phyloP scores from a whole-genome alignment of 306 rosid genomes.

The Macrotyloma uniflorum region DNA sequence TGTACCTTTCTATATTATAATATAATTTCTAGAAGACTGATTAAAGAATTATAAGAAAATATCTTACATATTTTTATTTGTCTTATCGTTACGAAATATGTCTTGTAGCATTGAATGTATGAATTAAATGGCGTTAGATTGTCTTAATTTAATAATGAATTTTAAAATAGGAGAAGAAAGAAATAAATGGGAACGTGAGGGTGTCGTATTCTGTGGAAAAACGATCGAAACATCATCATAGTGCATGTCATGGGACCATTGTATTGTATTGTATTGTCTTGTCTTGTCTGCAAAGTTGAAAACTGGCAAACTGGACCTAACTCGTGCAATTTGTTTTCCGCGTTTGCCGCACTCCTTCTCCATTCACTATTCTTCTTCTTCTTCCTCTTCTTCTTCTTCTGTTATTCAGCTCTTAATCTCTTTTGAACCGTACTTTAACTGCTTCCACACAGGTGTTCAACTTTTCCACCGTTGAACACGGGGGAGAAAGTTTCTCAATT shows the following conservation, averaged over 20 bases:
- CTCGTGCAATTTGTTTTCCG: constrained; percentile 9
- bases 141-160: no score
- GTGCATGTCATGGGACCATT: constrained; percentile 1
- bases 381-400: background rate
- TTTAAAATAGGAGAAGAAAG: background rate
- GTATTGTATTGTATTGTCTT: background rate
- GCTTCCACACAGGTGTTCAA: background rate
- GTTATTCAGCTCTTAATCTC: background rate
- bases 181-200: background rate
- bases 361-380: background rate
- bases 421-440: background rate
- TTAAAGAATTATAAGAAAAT: no score
- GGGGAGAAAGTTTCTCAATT: background rate
- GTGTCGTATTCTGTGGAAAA: background rate
- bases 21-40: no score
- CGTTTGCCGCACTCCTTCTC: background rate
- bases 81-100: no score
- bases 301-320: constrained; percentile 7
- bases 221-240: no score
- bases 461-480: background rate
- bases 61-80: no score
- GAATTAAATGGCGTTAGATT: no score
- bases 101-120: no score
- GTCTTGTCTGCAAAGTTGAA: background rate
- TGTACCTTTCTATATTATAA: background rate